These are phyloP conservation scores for Coleophoma crateriformis DNA, from an alignment of 2,329 filamentous ascomycete genomes.

Conservation along the genomic window DNA sequence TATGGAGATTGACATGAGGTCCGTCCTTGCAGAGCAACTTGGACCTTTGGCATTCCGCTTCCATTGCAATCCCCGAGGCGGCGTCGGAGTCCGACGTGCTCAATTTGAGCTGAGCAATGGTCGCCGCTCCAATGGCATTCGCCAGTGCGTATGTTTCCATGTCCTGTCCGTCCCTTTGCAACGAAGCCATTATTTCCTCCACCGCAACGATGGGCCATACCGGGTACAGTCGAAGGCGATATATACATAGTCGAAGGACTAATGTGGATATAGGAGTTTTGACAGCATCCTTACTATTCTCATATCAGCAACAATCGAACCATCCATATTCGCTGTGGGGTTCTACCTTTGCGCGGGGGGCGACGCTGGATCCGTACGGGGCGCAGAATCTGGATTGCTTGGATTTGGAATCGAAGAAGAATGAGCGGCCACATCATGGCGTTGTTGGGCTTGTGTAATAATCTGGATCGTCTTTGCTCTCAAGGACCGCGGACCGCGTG, in stretches of 20 bases:
- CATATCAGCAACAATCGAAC: neutral
- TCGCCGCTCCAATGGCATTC: slow-evolving; percentile 40
- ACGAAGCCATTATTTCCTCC: slow-evolving; percentile 31
- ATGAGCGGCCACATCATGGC: slow-evolving; percentile 1
- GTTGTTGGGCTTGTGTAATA: slow-evolving; percentile 29
- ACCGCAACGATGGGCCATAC: slow-evolving; percentile 46
- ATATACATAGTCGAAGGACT: slow-evolving; percentile 20
- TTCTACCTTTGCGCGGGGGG: neutral
- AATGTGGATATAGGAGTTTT: slow-evolving; percentile 12
- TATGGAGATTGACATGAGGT: slow-evolving; percentile 30
- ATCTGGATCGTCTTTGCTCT: slow-evolving; percentile 38
- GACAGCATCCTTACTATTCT: neutral
- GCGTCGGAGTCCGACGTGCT: slow-evolving; percentile 24
- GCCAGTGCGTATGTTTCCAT: slow-evolving; percentile 34
- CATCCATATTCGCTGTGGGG: too few relatives aligned
- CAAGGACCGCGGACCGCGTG: slow-evolving; percentile 39
- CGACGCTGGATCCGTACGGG: neutral
- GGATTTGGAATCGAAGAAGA: neutral
- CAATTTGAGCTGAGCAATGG: slow-evolving; percentile 42
- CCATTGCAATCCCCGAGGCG: slow-evolving; percentile 28
- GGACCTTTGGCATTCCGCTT: slow-evolving; percentile 29
- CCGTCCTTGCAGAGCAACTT: slow-evolving; percentile 24
- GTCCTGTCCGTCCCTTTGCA: slow-evolving; percentile 28
- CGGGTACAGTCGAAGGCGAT: slow-evolving; percentile 43
- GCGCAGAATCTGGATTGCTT: neutral